Evolutionary conservation across 805 yeast genomes (phyloP).

Genomic region (Candida berthetii): DNA sequence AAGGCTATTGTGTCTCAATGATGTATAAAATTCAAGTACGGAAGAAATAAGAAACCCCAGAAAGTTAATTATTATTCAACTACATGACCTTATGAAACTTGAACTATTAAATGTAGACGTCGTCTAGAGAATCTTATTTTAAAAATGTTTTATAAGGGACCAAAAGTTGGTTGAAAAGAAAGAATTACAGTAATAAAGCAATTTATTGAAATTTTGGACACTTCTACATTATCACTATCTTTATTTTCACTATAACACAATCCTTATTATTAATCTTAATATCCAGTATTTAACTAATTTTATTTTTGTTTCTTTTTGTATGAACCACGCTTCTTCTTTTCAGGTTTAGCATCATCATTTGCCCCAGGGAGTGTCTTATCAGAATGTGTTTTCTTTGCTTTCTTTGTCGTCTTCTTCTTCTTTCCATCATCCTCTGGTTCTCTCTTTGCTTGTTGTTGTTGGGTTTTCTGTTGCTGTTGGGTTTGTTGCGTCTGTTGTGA

Average conservation of each 20-base stretch:
- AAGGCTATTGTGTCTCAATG: constrained; percentile 14
- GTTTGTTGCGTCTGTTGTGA: constrained; percentile 18
- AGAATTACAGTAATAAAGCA: too few species aligned
- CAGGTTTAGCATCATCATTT: neutral
- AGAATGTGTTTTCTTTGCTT: constrained; percentile 9
- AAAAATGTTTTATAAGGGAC: too few species aligned
- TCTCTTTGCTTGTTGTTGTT: neutral
- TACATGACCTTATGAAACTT: neutral
- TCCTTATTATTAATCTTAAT: too few species aligned
- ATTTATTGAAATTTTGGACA: too few species aligned
- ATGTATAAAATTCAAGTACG: neutral
- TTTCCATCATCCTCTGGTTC: constrained; percentile 14
- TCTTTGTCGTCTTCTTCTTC: constrained; percentile 12
- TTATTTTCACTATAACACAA: too few species aligned
- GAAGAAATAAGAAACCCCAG: neutral
- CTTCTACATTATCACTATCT: too few species aligned
- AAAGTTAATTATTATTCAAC: neutral
- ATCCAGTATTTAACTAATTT: too few species aligned
- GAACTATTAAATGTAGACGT: too few species aligned
- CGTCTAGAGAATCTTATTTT: too few species aligned
- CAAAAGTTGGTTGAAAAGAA: too few species aligned
- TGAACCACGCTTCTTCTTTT: constrained; percentile 21
- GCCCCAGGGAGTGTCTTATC: constrained; percentile 20
- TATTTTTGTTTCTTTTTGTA: constrained; percentile 20
- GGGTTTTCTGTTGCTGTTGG: constrained; percentile 14